Evolutionary conservation across 2,329 filamentous ascomycete genomes (phyloP).

Genomic region (Mycosphaerella sp.): DNA sequence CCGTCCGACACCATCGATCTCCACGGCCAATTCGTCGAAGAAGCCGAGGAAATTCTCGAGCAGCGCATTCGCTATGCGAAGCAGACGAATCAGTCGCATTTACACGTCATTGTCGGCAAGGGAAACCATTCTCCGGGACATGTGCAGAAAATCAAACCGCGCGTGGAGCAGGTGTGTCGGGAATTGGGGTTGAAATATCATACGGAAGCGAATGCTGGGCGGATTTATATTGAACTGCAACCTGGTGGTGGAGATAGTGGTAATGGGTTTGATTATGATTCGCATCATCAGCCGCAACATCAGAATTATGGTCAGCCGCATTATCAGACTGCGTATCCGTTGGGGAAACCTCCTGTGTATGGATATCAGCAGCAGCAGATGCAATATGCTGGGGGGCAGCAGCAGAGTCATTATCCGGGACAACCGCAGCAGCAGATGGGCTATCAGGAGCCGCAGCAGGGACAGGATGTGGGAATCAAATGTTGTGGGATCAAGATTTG

Average conservation of each 20-base stretch:
- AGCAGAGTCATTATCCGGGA: constrained; percentile 30
- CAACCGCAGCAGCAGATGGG: constrained; percentile 41
- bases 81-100: constrained; percentile 65
- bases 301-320: constrained; percentile 39
- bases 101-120: constrained; percentile 95
- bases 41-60: constrained; percentile 86
- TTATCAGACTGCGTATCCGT: constrained; percentile 36
- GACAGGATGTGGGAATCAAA: constrained; percentile 24
- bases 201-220: constrained; percentile 82
- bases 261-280: constrained; percentile 31
- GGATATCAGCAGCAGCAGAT: constrained; percentile 40
- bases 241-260: constrained; percentile 50
- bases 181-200: constrained; percentile 76
- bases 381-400: constrained; percentile 34
- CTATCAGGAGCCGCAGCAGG: constrained; percentile 24
- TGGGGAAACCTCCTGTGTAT: constrained; percentile 32
- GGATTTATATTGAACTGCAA: constrained; percentile 81
- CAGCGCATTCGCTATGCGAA: constrained; percentile 75
- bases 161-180: constrained; percentile 76
- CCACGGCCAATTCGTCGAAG: constrained; percentile 90
- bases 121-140: constrained; percentile 79
- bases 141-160: constrained; percentile 92
- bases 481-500: constrained; percentile 34
- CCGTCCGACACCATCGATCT: constrained; percentile 81
- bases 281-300: constrained; percentile 35